Base-by-base conservation (phyloP, 306 rosid species). In the Dalbergia oliveri region DNA sequence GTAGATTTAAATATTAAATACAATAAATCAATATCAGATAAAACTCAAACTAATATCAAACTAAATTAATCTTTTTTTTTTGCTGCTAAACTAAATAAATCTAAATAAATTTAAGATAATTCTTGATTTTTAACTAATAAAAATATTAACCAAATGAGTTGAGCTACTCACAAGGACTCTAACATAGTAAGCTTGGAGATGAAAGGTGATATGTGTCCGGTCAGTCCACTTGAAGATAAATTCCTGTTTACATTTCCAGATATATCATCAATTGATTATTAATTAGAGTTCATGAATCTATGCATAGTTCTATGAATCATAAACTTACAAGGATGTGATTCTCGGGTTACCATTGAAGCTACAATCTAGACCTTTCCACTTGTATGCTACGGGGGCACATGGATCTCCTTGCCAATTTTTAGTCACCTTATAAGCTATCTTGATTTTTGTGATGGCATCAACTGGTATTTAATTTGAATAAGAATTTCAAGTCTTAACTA, bases 361-460 rank as follows among this genome's bases (percentile, higher is more conserved):
- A 54, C 94, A 91, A 37, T 77, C 84, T 51, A 91, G 70, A 33
- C 97, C 91, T 50, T 86, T 73, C 97, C 94, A 91, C 66, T 44
- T 50, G 68, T 83, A 86, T 9, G 8, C 26, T 58, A 51, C 41
- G 0, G 92, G 94, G 34, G 37, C 76, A 39, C 94, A 89, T 44
- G 94, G 94, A 77, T 91, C 90, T 83, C 90, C 92, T 64, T 84
- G 82, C 97, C 94, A 91, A 72, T 82, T 78, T 69, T 59, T 91
- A n/a, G 14, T 53, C 70, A 89, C 61, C 39, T 64, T 70, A 66
- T 92, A 92, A 10, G 80, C 47, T 15, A 59, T 76, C 85, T 92
- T 88, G 69, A 92, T 87, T 60, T 49, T 90, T 67, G 74, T 62
- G 34, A 90, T 82, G 6, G 91, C 90, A 71, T 63, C 87, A 69